Evolutionary conservation across 148 eudicot species (phyloP).

Genomic region (Beta vulgaris): DNA sequence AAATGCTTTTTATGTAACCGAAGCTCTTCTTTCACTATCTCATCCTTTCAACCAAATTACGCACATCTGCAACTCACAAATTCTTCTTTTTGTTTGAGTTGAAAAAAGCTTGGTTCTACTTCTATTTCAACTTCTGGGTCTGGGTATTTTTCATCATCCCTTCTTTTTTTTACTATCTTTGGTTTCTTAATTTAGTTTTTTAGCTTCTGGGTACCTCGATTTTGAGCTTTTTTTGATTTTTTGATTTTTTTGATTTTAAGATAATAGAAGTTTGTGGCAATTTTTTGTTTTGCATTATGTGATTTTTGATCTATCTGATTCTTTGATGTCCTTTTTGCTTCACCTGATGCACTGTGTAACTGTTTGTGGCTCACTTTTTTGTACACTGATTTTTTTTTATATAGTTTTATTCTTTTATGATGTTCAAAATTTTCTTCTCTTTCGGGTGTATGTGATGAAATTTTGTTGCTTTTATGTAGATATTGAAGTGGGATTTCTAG

Average conservation of each 20-base stretch:
- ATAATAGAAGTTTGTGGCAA: not conserved
- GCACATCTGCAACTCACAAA: not conserved
- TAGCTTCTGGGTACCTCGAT: conserved; percentile 14
- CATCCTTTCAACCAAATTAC: not conserved
- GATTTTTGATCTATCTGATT: not conserved
- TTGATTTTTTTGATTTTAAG: conserved; percentile 8
- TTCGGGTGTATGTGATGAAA: not conserved
- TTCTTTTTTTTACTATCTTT: not conserved
- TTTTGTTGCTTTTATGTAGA: not conserved
- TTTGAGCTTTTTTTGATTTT: not conserved
- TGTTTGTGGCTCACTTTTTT: not conserved
- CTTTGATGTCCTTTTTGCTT: not conserved
- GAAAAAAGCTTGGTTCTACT: not conserved
- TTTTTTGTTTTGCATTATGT: conserved; percentile 1
- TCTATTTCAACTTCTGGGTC: conserved; percentile 7
- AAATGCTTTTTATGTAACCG: no score
- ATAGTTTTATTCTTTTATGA: no score
- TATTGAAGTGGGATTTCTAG: not conserved
- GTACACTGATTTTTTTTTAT: not conserved
- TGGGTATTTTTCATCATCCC: conserved; percentile 13
- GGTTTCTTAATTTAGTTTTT: not conserved
- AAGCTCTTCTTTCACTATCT: not conserved
- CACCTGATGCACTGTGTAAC: not conserved
- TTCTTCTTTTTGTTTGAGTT: no score
- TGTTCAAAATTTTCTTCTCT: not conserved